These are phyloP conservation scores for Aspergillus conjunctus DNA, from an alignment of 495 filamentous ascomycete species.

Conservation along the genomic window DNA sequence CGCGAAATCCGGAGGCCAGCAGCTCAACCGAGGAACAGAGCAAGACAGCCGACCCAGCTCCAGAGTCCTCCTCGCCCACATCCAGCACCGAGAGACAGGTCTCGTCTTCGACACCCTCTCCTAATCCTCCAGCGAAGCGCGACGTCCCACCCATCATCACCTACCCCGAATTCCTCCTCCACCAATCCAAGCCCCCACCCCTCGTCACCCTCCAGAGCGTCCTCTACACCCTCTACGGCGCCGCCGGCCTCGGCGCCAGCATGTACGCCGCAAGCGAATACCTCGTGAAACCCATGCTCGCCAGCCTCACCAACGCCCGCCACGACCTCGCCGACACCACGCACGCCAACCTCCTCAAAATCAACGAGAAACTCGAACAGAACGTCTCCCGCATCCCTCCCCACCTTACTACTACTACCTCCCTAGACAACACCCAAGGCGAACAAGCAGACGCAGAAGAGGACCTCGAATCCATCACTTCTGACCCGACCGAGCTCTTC, in stretches of 20 bases:
- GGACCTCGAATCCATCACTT: constrained; percentile 49
- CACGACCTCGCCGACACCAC: constrained; percentile 74
- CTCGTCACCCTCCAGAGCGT: constrained; percentile 75
- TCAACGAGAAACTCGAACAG: constrained; percentile 74
- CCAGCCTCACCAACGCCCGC: constrained; percentile 73
- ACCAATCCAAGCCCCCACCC: constrained; percentile 67
- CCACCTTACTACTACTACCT: constrained; percentile 35
- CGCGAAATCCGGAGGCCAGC: constrained; percentile 40
- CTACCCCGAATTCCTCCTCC: constrained; percentile 88
- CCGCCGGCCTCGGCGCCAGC: constrained; percentile 66
- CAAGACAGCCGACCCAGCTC: constrained; percentile 12
- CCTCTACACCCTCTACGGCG: constrained; percentile 76
- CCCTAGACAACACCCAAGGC: constrained; percentile 25
- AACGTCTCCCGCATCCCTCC: constrained; percentile 66
- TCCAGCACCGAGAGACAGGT: constrained; percentile 15
- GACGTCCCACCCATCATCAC: constrained; percentile 88
- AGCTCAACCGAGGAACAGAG: constrained; percentile 29
- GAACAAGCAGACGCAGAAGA: constrained; percentile 47
- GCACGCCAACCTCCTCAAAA: constrained; percentile 59
- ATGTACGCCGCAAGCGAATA: constrained; percentile 83
- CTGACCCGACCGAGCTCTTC: constrained; percentile 83
- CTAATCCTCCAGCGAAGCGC: constrained; percentile 26
- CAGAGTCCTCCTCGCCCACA: constrained; percentile 22
- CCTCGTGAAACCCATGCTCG: constrained; percentile 81
- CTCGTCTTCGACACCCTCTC: constrained; percentile 21